phyloP scores from a whole-genome alignment of 495 filamentous ascomycete species.

The Penicillium goetzii region DNA sequence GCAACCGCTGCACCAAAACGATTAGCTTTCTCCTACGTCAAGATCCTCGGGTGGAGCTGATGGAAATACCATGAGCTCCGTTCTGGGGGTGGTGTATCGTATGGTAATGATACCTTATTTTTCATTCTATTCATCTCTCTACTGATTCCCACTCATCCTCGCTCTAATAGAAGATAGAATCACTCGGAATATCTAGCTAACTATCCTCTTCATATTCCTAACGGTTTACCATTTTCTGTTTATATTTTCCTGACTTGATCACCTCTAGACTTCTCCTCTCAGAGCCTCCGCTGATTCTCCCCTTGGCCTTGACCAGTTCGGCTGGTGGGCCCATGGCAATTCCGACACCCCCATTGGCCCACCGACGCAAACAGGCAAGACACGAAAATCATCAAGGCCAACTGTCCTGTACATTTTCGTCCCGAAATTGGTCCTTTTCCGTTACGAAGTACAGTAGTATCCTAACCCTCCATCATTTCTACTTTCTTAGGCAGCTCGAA shows the following conservation, averaged over 20 bases:
- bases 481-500: conserved; percentile 5
- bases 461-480: background rate
- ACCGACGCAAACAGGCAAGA: conserved; percentile 24
- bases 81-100: conserved; percentile 10
- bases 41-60: conserved; percentile 27
- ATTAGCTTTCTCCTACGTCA: conserved; percentile 52
- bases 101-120: conserved; percentile 15
- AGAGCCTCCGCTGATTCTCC: background rate
- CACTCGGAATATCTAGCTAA: background rate
- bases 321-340: conserved; percentile 23
- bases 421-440: conserved; percentile 3
- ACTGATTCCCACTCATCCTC: background rate
- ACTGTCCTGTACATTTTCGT: background rate
- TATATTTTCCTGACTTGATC: too few species aligned
- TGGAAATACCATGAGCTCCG: background rate
- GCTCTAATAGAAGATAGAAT: background rate
- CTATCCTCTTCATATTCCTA: background rate
- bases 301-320: conserved; percentile 2
- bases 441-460: background rate
- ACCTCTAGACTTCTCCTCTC: too few species aligned
- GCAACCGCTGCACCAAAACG: conserved; percentile 38
- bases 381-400: background rate
- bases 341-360: conserved; percentile 16
- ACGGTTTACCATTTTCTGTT: background rate
- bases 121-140: background rate